phyloP scores from a whole-genome alignment of 2,329 filamentous ascomycete genomes.

The Fusarium phyllophilum region DNA sequence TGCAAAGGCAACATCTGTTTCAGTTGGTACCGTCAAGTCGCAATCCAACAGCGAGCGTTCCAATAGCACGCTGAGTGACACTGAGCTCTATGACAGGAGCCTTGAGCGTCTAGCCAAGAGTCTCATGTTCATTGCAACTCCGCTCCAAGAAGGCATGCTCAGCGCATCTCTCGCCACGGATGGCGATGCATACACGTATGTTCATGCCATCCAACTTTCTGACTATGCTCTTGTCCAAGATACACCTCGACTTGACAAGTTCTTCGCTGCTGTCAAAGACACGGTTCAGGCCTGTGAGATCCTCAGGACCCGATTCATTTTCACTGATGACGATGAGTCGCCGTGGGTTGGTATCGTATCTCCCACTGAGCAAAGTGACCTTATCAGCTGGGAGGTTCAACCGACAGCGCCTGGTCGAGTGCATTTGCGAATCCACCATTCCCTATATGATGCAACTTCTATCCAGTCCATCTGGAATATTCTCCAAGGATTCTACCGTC shows the following conservation, averaged over 20 bases:
- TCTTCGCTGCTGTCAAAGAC: constrained; percentile 8
- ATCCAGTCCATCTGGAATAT: not conserved
- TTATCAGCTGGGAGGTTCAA: constrained; percentile 5
- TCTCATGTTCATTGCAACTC: constrained; percentile 20
- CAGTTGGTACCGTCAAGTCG: rapidly evolving
- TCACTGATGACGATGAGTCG: constrained; percentile 8
- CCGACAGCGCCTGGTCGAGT: not conserved
- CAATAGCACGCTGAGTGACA: rapidly evolving
- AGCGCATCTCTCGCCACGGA: constrained; percentile 16
- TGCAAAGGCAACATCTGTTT: not conserved
- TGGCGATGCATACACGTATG: constrained; percentile 14
- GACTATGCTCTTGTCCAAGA: not conserved
- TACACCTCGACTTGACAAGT: not conserved
- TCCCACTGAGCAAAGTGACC: constrained; percentile 11
- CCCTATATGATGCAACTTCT: constrained; percentile 14
- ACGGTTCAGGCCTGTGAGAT: constrained; percentile 18
- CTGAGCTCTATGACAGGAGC: not conserved
- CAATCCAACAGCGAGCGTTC: rapidly evolving
- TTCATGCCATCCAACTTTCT: constrained; percentile 14
- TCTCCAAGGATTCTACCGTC: not conserved
- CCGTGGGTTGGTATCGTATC: constrained; percentile 26
- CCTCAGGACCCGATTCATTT: constrained; percentile 10
- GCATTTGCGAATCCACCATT: constrained; percentile 10
- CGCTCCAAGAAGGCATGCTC: constrained; percentile 23
- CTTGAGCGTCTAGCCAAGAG: constrained; percentile 1